Evolutionary conservation across 225 moss, liverwort and hornwort genomes (phyloP).

Genomic region (Rhytidiadelphus loreus): DNA sequence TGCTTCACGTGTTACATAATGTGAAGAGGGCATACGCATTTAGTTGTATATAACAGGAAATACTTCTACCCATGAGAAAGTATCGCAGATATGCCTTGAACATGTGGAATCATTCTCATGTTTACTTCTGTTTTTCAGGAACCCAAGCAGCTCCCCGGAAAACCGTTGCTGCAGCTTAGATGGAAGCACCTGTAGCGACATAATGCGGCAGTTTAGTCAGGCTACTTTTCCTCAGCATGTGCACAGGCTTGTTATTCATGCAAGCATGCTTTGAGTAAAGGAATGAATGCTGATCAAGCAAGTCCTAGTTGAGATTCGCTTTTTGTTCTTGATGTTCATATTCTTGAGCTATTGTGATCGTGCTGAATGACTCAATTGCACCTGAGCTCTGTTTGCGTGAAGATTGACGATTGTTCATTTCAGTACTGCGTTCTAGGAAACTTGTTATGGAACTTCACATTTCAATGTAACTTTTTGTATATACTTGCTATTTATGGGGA

Average conservation of each 20-base stretch:
- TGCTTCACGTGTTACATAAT: not conserved
- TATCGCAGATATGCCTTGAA: not conserved
- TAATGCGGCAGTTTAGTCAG: not conserved
- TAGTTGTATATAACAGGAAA: not conserved
- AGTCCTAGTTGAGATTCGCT: not conserved
- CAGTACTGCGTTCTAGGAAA: not conserved
- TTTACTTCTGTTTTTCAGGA: slow-evolving; percentile 8
- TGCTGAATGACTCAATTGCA: not conserved
- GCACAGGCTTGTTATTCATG: not conserved
- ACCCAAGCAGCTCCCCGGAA: slow-evolving; percentile 67
- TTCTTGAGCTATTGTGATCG: not conserved
- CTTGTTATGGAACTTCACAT: not conserved
- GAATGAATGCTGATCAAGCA: slow-evolving; percentile 14
- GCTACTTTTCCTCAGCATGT: slow-evolving; percentile 3
- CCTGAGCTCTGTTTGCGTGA: not conserved
- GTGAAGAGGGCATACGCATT: not conserved
- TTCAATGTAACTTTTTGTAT: too few relatives aligned
- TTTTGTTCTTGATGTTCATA: not conserved
- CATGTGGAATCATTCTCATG: not conserved
- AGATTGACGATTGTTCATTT: not conserved
- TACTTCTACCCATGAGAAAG: not conserved
- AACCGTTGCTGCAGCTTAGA: slow-evolving; percentile 35
- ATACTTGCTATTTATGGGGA: too few relatives aligned
- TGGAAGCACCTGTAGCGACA: not conserved
- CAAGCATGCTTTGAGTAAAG: slow-evolving; percentile 15